Base-by-base conservation (phyloP, 371 early-diverging fungal genomes). In the Smittium culicis region DNA sequence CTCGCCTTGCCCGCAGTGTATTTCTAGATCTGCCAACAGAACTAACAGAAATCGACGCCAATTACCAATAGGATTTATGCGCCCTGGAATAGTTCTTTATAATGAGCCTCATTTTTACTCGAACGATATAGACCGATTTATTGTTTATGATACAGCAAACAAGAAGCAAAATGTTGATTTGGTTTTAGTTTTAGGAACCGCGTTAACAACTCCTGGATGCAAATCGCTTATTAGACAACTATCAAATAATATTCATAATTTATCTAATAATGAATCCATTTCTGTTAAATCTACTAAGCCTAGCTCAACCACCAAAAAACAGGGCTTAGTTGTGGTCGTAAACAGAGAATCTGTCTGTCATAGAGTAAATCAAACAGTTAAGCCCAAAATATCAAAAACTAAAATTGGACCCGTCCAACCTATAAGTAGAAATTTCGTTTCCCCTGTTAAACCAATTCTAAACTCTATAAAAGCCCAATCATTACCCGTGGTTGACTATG, bases 111-210 rank as follows among this genome's bases (percentile, higher is more conserved):
- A 98, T 77, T 86, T 96, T 0, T 76, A 89, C 59, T 92, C 93
- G 34, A 92, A 91, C 27, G 77, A 82, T 45, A 93, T 98, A 79
- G 91, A 91, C 25, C 67, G 67, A 56, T 72, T 77, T 2, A 77
- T 77, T 54, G 31, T 70, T 17, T 68, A 77, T 55, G 76, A 76
- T 60, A 67, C 67, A 31, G 33, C 68, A 14, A 54, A 20, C 14
- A 35, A 33, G 64, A 66, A 54, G 31, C 60, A 1, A 34, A n/a
- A 27, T 14, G 91, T 92, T 16, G 93, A 96, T 75, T 74, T 99
- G 24, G 74, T 99, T 68, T 80, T 99, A 65, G 93, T 99, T 28
- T 93, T 99, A 84, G 99, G 99, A 31, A 99, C 99, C 20, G 91
- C 93, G 8, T 84, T 99, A 27, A 94, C 93, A 73, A 93, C 99